These are phyloP conservation scores for Aspergillus ochraceus DNA, from an alignment of 2,329 filamentous ascomycete genomes.

Conservation along the genomic window DNA sequence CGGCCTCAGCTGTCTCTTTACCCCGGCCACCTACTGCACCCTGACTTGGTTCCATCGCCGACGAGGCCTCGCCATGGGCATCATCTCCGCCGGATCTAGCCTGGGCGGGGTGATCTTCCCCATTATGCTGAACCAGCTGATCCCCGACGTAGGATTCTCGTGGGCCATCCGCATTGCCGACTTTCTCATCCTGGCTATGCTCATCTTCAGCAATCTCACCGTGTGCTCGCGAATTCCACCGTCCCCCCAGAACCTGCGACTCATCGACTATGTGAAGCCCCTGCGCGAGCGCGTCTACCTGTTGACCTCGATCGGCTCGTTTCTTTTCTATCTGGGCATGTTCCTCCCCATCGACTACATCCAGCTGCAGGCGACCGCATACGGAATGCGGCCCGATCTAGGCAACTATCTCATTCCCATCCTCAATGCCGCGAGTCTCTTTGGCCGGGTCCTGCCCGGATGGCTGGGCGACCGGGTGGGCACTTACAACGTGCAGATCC, in stretches of 20 bases:
- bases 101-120: conserved; percentile 59
- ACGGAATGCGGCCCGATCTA: conserved; percentile 53
- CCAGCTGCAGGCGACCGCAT: conserved; percentile 46
- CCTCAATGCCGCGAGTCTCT: conserved; percentile 47
- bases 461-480: conserved; percentile 31
- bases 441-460: conserved; percentile 34
- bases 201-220: background rate
- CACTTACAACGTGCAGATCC: conserved; percentile 20
- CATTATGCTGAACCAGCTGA: conserved; percentile 37
- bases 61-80: conserved; percentile 53
- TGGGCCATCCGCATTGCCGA: conserved; percentile 23
- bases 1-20: conserved; percentile 33
- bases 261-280: conserved; percentile 22
- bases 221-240: background rate
- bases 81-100: conserved; percentile 54
- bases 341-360: conserved; percentile 59
- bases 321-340: conserved; percentile 58
- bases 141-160: conserved; percentile 19
- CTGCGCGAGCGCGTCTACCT: conserved; percentile 24
- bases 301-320: conserved; percentile 20
- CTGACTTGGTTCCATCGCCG: conserved; percentile 53
- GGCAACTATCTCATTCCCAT: conserved; percentile 56
- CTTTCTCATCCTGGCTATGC: conserved; percentile 39
- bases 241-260: background rate
- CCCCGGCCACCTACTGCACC: conserved; percentile 20